Conservation (phyloP, 768 basidiomycete species). For the Macrolepiota albuminosa region DNA sequence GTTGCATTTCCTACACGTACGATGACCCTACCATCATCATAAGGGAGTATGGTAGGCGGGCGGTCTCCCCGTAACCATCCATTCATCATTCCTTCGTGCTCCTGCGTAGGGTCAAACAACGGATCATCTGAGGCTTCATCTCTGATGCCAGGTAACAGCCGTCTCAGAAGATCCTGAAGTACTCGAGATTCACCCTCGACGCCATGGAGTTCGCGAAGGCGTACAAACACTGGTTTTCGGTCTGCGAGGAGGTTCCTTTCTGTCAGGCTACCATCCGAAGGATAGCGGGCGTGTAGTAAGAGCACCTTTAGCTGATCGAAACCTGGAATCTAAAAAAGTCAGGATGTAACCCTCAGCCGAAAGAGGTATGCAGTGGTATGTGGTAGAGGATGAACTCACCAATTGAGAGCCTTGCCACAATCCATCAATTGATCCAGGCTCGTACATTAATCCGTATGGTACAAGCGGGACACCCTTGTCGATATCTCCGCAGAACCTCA, state of each 20-base stretch:
- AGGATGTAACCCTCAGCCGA: neutral
- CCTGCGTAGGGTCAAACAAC: neutral
- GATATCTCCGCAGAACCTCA: conserved; percentile 34
- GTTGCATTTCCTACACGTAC: neutral
- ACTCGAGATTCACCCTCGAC: conserved; percentile 16
- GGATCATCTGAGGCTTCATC: neutral
- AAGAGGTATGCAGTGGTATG: neutral
- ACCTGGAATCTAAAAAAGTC: conserved; percentile 19
- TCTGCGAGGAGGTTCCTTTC: neutral
- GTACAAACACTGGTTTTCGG: conserved; percentile 34
- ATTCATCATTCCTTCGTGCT: conserved; percentile 11
- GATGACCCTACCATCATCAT: neutral
- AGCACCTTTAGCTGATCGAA: conserved; percentile 12
- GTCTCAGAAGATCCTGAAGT: neutral
- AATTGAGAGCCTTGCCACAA: conserved; percentile 56
- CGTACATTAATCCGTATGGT: conserved; percentile 27
- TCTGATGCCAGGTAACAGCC: neutral
- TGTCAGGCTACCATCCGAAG: conserved; percentile 23
- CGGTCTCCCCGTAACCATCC: conserved; percentile 6
- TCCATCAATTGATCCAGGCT: conserved; percentile 43
- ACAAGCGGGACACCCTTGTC: conserved; percentile 4
- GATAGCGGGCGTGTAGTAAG: conserved; percentile 12
- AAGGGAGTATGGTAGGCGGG: neutral
- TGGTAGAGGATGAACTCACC: conserved; percentile 28
- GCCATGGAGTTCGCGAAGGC: conserved; percentile 49